Base-by-base conservation (phyloP, 352 stramenopile species). In the Globisporangium canariense region DNA sequence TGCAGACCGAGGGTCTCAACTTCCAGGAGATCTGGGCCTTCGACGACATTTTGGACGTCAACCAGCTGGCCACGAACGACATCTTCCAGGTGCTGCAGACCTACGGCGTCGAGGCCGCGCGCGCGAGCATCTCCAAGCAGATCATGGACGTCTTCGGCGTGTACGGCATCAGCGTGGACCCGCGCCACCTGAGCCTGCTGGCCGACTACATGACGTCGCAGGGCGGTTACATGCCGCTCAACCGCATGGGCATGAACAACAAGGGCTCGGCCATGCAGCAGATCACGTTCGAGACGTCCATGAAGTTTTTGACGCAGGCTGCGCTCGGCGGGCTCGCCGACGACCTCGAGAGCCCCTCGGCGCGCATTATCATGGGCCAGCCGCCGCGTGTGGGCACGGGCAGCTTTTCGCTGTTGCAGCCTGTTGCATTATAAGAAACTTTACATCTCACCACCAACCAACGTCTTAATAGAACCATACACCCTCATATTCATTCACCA, bases 201-300 rank as follows among this genome's bases (percentile, higher is more conserved):
- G 97, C 97, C 64, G 98, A 99, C 82, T 99, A 99, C 82, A 99
- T 99, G 97, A 99, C 98, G 2, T 94, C 94, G 71, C 80, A 97
- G 69, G 98, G 98, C 46, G 96, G 88, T 62, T 98, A 98, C 84
- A 98, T 97, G 83, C 82, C 97, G 30, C 94, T 99, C 76, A 99
- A 99, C 84, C 91, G 98, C 58, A 97, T 92, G 60, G 97, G 97
- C 61, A 99, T 99, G 94, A 86, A 88, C 58, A 87, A 98, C 68
- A 96, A 97, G 70, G 93, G 91, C 58, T 99, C 94, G 38, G 88
- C 97, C 25, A 98, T 99, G 71, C 87, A 99, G 71, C 97, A 99
- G 79, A 99, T 99, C 90, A 99, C 96, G 77, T 99, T 99, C 78
- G 98, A 99, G 82, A 99, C 97, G 43, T 99, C 97, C 30, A 98